Base-by-base conservation (phyloP, 176 grass and related monocot genomes). In the barley (Hordeum vulgare) region DNA sequence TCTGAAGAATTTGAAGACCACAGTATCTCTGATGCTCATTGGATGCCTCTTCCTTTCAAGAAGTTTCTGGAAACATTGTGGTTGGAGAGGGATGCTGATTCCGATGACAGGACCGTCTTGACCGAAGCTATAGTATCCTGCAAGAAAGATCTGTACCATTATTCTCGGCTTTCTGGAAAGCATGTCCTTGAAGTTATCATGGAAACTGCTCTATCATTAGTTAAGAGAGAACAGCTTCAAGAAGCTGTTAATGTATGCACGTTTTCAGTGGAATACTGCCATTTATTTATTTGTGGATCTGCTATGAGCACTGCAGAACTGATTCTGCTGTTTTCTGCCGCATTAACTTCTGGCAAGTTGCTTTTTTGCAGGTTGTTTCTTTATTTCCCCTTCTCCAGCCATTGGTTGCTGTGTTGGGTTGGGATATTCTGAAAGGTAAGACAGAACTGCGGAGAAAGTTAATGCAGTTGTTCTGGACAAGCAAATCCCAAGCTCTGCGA, bases 361-460 rank as follows among this genome's bases (percentile, higher is more conserved):
- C 61, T 80, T 81, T 81, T 91, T 45, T 91, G 75, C 86, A 94
- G 95, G 84, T 93, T 76, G 40, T 98, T 85, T 95, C 89, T 21
- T 76, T 95, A 56, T 98, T 91, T 76, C 96, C 96, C 61, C 90
- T 95, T 88, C 96, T 98, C 76, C 91, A 93, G 35, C 96, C 96
- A 86, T 75, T 98, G 77, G 85, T 93, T 77, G 96, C 96, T 80
- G 89, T 95, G 58, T 88, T 98, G 76, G 96, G 96, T 31, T 98
- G 96, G 96, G 96, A 95, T 91, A 81, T 95, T 60, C 72, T 98
- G 79, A 95, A 94, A 68, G 93, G 93, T 69, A 98, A 93, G 84
- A 98, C 93, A 80, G 36, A 57, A 80, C 80, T 90, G 63, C 81
- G 93, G 56, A 87, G 90, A 89, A 95, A 93, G 63, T 76, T 98